Conservation (phyloP, 371 early-diverging fungal species). For the Mortierella sp. region DNA sequence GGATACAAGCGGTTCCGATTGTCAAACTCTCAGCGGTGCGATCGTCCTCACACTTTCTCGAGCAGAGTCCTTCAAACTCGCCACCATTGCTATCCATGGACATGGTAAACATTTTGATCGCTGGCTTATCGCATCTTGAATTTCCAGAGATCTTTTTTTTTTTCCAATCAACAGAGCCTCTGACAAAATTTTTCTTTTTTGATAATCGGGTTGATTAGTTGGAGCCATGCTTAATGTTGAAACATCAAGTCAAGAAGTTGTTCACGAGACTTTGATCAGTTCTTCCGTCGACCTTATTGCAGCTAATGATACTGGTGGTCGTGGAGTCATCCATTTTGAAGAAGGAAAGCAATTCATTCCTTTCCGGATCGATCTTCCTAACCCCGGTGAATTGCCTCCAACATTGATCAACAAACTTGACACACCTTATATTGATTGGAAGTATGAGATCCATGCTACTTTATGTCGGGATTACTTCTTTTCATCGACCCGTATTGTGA, state of each 20-base stretch:
- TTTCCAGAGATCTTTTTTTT: background rate
- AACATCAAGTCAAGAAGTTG: conserved; percentile 25
- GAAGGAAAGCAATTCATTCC: conserved; percentile 49
- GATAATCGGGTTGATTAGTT: conserved; percentile 16
- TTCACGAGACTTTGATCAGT: conserved; percentile 29
- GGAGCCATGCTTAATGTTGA: conserved; percentile 48
- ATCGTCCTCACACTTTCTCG: conserved; percentile 35
- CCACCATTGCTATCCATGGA: conserved; percentile 48
- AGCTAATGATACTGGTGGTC: conserved; percentile 50
- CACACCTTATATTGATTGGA: conserved; percentile 54
- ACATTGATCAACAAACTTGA: conserved; percentile 57
- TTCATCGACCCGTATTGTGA: conserved; percentile 43
- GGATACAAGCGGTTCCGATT: conserved; percentile 19
- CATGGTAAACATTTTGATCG: conserved; percentile 23
- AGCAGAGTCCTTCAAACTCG: conserved; percentile 45
- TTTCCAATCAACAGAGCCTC: background rate
- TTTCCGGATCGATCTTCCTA: conserved; percentile 49
- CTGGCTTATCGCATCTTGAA: background rate
- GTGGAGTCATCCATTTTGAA: conserved; percentile 33
- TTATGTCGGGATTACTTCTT: conserved; percentile 50
- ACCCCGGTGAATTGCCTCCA: conserved; percentile 35
- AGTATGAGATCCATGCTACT: conserved; percentile 52
- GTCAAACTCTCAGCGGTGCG: conserved; percentile 43
- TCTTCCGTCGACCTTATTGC: conserved; percentile 40
- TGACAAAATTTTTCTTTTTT: background rate